phyloP scores from a whole-genome alignment of 441 rosid species.

The Flueggea neowawraea region DNA sequence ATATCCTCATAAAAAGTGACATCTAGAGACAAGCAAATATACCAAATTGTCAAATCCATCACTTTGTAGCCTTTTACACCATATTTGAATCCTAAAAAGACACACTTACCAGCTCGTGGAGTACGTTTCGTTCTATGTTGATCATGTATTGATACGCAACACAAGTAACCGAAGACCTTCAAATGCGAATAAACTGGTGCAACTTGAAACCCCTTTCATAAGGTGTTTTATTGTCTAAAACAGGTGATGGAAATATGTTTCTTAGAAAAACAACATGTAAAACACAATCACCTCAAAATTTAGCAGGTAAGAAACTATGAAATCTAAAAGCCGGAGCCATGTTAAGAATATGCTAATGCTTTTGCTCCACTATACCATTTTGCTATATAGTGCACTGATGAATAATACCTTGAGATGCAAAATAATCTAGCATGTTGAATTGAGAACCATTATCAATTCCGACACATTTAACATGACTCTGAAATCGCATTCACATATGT shows the following conservation, averaged over 20 bases:
- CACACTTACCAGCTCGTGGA: neutral
- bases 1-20: neutral
- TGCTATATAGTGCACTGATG: neutral
- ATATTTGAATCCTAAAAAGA: neutral
- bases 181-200: neutral
- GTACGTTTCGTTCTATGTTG: neutral
- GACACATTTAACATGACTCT: too few relatives aligned
- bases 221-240: neutral
- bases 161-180: neutral
- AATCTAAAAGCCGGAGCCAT: neutral
- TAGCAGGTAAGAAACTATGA: neutral
- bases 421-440: too few relatives aligned
- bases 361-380: neutral
- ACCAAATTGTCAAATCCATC: neutral
- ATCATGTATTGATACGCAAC: neutral
- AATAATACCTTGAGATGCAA: too few relatives aligned
- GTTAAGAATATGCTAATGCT: neutral
- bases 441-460: too few relatives aligned
- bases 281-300: neutral
- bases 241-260: neutral
- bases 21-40: neutral
- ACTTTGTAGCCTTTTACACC: neutral
- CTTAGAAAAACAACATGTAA: neutral
- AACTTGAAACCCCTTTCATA: neutral
- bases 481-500: too few relatives aligned